Evolutionary conservation across 179 eudicot genomes (phyloP), one percentile per base, ranked within the genome.

Genomic region (Vitellaria paradoxa): DNA sequence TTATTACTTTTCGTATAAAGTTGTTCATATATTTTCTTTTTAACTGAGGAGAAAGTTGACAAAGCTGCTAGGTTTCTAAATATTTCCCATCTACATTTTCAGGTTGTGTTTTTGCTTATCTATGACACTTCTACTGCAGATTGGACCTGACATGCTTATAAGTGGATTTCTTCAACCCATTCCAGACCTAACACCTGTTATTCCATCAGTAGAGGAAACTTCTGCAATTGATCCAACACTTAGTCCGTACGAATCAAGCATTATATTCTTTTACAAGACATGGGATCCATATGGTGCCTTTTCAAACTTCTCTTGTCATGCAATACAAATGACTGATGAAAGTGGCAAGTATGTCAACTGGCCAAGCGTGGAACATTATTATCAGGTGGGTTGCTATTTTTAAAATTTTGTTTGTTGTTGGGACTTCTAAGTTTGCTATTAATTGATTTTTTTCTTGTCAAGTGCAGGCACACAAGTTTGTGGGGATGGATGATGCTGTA

Each of bases 111-210:
- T 37, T 77, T 47, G 49, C 62, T 71, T 47, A 70, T n/a, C 56
- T 60, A 42, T 49, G 70, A 68, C 40, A 21, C 53, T 17, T 77
- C 65, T 55, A 73, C 74, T 71, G 81, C 93, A 96, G 99, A 82
- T 96, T 82, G 99, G 99, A 76, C 94, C 99, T n/a, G 99, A 96
- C 86, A 90, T 96, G 93, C 98, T 96, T 81, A 84, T 90, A 47
- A 93, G 96, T 82, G 99, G 99, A 85, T 96, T 87, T 88, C 98
- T 96, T 78, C 97, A 93, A 82, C 99, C 99, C 40, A 88, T 93
- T 81, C 98, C 98, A 46, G 99, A 96, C 71, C 77, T 87, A 77
- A 84, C 94, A 50, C 99, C 99, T 68, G 80, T 74, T n/a, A 90
- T 93, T 84, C 99, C 99, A 37, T 90, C 96, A 10, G 73, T 88